phyloP scores from a whole-genome alignment of 148 eudicot species.

The Vaccinium macrocarpon region DNA sequence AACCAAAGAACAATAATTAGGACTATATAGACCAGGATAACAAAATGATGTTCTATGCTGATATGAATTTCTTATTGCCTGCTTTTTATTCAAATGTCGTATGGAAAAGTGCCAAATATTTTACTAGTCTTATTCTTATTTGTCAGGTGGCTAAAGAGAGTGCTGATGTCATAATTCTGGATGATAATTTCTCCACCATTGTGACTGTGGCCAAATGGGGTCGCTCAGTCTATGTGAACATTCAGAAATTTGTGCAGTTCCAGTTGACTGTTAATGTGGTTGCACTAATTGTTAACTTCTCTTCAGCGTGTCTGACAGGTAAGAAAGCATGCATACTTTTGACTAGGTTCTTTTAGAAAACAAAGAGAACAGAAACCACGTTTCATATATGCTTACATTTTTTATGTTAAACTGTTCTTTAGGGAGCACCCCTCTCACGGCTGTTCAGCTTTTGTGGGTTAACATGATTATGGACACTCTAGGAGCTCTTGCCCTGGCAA shows the following conservation, averaged over 20 bases:
- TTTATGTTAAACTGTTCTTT: slow-evolving; percentile 12
- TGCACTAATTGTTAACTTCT: slow-evolving; percentile 79
- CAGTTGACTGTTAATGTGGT: slow-evolving; percentile 90
- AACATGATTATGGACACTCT: slow-evolving; percentile 97
- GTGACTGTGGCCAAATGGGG: slow-evolving; percentile 97
- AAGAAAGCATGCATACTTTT: slow-evolving; percentile 19
- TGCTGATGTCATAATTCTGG: slow-evolving; percentile 91
- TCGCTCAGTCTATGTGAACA: slow-evolving; percentile 85
- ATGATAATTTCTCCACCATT: slow-evolving; percentile 91
- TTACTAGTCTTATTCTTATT: not conserved
- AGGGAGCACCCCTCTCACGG: slow-evolving; percentile 89
- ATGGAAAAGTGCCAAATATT: not conserved
- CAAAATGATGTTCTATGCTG: not conserved
- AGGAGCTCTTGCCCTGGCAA: slow-evolving; percentile 90
- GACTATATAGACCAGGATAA: not conserved
- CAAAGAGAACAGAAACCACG: not conserved
- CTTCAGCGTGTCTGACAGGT: slow-evolving; percentile 91
- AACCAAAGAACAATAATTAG: not conserved
- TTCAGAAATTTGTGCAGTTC: slow-evolving; percentile 92
- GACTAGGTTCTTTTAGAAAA: not conserved
- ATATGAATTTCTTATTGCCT: not conserved
- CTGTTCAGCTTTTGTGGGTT: slow-evolving; percentile 95
- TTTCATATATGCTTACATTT: slow-evolving; percentile 5
- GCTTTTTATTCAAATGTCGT: not conserved
- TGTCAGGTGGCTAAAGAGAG: slow-evolving; percentile 90